Conservation (phyloP, 2,329 filamentous ascomycete species). For the Hysterium pulicare region DNA sequence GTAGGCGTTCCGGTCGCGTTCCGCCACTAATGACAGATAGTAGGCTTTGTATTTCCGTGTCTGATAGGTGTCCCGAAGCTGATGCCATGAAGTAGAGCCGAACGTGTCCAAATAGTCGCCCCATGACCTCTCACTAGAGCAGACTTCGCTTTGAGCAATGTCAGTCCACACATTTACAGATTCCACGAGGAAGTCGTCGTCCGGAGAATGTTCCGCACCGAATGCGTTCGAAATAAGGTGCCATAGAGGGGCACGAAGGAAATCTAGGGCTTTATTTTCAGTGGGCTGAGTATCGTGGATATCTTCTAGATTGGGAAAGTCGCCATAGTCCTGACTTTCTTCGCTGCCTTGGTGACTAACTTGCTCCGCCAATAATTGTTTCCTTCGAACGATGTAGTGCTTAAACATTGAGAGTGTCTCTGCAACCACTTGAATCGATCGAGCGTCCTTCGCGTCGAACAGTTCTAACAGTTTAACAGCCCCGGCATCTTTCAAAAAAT, state of each 20-base stretch:
- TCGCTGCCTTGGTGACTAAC: slow-evolving; percentile 44
- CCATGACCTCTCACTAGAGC: slow-evolving; percentile 49
- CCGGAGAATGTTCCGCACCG: slow-evolving; percentile 53
- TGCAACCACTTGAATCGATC: slow-evolving; percentile 45
- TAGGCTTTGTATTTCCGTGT: slow-evolving; percentile 45
- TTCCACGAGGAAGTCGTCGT: slow-evolving; percentile 52
- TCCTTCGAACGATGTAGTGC: slow-evolving; percentile 32
- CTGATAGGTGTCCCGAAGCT: slow-evolving; percentile 46
- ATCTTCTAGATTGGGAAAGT: slow-evolving; percentile 54
- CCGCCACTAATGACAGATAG: slow-evolving; percentile 41
- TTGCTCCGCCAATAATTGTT: slow-evolving; percentile 15
- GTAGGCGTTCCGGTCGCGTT: slow-evolving; percentile 40
- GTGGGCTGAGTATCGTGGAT: slow-evolving; percentile 28
- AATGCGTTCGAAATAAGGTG: slow-evolving; percentile 60
- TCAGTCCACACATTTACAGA: slow-evolving; percentile 55
- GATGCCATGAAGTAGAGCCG: slow-evolving; percentile 49
- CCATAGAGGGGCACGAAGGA: slow-evolving; percentile 49
- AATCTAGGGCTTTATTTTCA: slow-evolving; percentile 27
- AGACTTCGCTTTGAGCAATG: slow-evolving; percentile 47
- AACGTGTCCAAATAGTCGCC: slow-evolving; percentile 55
- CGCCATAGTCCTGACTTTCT: slow-evolving; percentile 64
- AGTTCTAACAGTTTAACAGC: slow-evolving; percentile 49
- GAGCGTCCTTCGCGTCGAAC: slow-evolving; percentile 48
- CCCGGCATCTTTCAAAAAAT: slow-evolving; percentile 44
- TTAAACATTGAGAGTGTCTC: slow-evolving; percentile 50